Conservation (phyloP, 345 rosid species). For the Dovyalis caffra region DNA sequence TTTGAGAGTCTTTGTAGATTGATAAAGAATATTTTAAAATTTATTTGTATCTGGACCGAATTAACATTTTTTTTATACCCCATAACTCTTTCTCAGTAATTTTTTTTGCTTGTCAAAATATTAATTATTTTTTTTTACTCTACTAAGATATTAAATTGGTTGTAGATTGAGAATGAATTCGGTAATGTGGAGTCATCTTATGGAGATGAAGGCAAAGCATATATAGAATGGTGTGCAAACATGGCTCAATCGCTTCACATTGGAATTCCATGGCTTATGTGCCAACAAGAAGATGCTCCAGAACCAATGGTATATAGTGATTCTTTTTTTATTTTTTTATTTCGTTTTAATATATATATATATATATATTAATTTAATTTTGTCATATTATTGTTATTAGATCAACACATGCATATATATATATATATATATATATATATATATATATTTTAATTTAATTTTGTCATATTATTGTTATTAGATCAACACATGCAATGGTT, state of each 20-base stretch:
- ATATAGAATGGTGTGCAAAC: constrained; percentile 65
- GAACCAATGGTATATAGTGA: constrained; percentile 45
- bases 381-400: constrained; percentile 16
- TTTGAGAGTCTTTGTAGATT: no score
- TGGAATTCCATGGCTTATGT: constrained; percentile 91
- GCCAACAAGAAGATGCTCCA: constrained; percentile 69
- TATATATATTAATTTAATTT: neutral
- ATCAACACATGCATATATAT: constrained; percentile 51
- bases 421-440: no score
- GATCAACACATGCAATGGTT: constrained; percentile 60
- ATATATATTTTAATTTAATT: neutral
- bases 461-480: neutral
- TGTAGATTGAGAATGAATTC: constrained; percentile 76
- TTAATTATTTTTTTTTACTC: neutral
- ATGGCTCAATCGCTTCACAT: constrained; percentile 60
- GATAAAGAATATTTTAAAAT: no score
- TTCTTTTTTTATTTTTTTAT: neutral
- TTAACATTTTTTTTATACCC: no score
- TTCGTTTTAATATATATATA: no score
- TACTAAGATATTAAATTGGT: neutral
- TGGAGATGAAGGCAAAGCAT: constrained; percentile 55
- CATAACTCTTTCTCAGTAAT: no score
- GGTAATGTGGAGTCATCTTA: constrained; percentile 54
- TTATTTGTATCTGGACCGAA: no score
- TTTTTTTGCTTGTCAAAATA: no score